phyloP scores from a whole-genome alignment of 805 yeast species.

The Candida ovalis region DNA sequence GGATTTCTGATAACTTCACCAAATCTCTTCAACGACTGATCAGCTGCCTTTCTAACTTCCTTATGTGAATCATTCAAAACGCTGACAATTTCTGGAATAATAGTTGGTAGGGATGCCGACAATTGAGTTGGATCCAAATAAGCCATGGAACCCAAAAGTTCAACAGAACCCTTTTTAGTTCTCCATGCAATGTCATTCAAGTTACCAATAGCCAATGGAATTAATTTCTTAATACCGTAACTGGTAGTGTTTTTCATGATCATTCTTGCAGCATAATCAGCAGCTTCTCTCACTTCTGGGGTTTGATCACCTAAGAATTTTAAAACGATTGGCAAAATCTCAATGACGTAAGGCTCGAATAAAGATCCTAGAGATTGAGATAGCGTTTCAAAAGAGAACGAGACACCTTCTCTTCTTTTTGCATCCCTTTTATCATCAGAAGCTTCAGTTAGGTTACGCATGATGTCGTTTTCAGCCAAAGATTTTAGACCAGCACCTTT shows the following conservation, averaged over 20 bases:
- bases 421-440: conserved; percentile 81
- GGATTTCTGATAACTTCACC: conserved; percentile 98
- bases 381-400: conserved; percentile 79
- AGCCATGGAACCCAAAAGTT: conserved; percentile 95
- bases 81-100: conserved; percentile 95
- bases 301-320: conserved; percentile 80
- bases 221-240: conserved; percentile 84
- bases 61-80: conserved; percentile 93
- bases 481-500: conserved; percentile 86
- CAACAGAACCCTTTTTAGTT: conserved; percentile 95
- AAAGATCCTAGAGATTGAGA: conserved; percentile 69
- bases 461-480: conserved; percentile 69
- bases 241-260: conserved; percentile 91
- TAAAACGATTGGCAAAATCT: conserved; percentile 76
- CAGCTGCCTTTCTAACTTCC: conserved; percentile 95
- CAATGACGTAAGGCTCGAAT: conserved; percentile 94
- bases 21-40: conserved; percentile 77
- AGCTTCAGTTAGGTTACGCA: conserved; percentile 72
- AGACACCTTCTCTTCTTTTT: conserved; percentile 79
- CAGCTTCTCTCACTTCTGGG: conserved; percentile 84
- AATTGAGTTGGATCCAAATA: conserved; percentile 92
- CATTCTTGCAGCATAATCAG: conserved; percentile 78
- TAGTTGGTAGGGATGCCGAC: conserved; percentile 80
- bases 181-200: conserved; percentile 93
- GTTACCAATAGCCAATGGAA: conserved; percentile 84